Evolutionary conservation across 306 rosid genomes (phyloP), one percentile per base, ranked within the genome.

Genomic region (Cucurbita moschata): DNA sequence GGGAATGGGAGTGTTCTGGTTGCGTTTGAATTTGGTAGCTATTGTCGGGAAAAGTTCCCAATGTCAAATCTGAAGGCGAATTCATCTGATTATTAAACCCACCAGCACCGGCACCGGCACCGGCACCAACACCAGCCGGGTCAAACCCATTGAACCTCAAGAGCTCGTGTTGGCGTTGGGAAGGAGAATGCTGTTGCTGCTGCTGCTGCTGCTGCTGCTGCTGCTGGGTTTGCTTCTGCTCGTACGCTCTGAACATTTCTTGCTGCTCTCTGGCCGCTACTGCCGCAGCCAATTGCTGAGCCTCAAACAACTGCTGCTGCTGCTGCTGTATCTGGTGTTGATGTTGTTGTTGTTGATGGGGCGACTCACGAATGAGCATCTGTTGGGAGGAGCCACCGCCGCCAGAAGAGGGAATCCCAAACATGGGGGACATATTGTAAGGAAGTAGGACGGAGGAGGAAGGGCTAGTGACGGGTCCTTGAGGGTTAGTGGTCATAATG

Each of bases 201-300:
- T 77, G 76, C 5, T 30, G 85, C 4, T 46, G 51, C 3, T 46
- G 51, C 4, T 49, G 53, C 4, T 77, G 76, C 5, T n/a, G 62
- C 6, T 71, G 26, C 6, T 71, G 59, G 26, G 4, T 16, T 13
- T 75, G 77, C 38, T 80, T 83, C n/a, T 60, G 77, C 57, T 91
- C 96, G 6, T 75, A 85, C 19, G 77, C 79, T n/a, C 86, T 67
- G 21, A 84, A 77, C 83, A 90, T 72, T 57, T 88, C 92, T 3
- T 90, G 96, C 53, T 87, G 96, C 56, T 88, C 96, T 51, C 93
- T 85, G 1, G 83, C 92, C 0, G 86, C 89, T 59, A 67, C 79
- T 1, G 85, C 89, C 0, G 80, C 90, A 0, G 89, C 96, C 71
- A 90, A 21, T 11, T 93, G 98, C 60, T 93, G 96, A 1, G 88